These are phyloP conservation scores for Pilatotrama ljubarskyi DNA, from an alignment of 768 basidiomycete genomes.

Conservation along the genomic window DNA sequence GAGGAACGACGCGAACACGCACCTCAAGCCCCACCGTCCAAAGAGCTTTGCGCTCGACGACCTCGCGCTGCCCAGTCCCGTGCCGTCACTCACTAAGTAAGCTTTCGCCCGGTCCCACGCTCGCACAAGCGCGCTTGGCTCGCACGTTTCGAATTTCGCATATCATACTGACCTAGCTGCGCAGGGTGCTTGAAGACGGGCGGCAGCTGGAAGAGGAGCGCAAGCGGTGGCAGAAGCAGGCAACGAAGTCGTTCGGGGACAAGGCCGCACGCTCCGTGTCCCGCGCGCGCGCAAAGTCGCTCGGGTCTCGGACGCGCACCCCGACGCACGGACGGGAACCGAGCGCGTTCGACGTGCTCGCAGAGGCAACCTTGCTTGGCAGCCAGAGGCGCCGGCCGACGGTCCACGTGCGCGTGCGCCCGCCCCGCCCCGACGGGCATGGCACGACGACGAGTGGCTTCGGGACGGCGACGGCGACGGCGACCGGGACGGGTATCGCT, in stretches of 20 bases:
- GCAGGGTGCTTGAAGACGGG: constrained; percentile 69
- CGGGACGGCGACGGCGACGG: constrained; percentile 25
- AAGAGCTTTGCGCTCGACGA: constrained; percentile 65
- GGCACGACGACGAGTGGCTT: constrained; percentile 15
- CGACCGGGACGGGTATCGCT: constrained; percentile 26
- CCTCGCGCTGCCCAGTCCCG: constrained; percentile 56
- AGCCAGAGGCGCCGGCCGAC: constrained; percentile 58
- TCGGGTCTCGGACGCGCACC: constrained; percentile 23
- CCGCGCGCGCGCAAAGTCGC: constrained; percentile 61
- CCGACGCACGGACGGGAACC: constrained; percentile 22
- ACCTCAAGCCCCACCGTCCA: constrained; percentile 41
- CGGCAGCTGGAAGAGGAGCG: constrained; percentile 62
- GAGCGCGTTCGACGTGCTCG: constrained; percentile 54
- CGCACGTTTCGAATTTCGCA: background rate
- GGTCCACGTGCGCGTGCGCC: constrained; percentile 28
- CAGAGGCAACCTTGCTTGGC: constrained; percentile 66
- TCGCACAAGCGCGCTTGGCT: background rate
- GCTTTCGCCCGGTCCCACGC: constrained; percentile 22
- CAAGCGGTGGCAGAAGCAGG: constrained; percentile 64
- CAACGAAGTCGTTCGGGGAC: constrained; percentile 64
- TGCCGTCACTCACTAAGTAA: constrained; percentile 54
- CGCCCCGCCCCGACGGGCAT: constrained; percentile 16
- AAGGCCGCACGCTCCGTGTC: constrained; percentile 61
- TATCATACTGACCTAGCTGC: background rate
- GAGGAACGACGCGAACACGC: constrained; percentile 7